Conservation (phyloP, 1,139 yeast species). For the Neolecta irregularis region DNA sequence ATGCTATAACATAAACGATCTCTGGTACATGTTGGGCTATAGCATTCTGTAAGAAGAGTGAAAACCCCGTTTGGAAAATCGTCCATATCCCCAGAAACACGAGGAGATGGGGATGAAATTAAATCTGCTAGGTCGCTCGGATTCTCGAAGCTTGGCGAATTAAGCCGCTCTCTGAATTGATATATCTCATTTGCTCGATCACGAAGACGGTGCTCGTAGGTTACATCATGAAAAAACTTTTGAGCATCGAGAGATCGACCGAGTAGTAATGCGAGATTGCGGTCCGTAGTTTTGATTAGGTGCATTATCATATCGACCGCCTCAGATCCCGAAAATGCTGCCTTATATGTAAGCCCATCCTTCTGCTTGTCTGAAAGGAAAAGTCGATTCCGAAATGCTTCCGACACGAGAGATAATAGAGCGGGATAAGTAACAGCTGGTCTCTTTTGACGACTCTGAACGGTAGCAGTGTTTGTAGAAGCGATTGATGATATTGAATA, state of each 20-base stretch:
- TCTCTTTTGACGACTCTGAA: constrained; percentile 33
- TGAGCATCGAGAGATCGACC: constrained; percentile 94
- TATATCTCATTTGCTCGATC: constrained; percentile 81
- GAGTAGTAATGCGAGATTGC: constrained; percentile 71
- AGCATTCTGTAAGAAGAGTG: constrained; percentile 82
- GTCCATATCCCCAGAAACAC: constrained; percentile 5
- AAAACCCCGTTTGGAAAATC: constrained; percentile 58
- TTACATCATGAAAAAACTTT: constrained; percentile 85
- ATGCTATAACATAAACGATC: constrained; percentile 82
- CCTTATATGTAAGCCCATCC: constrained; percentile 88
- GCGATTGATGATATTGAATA: constrained; percentile 28
- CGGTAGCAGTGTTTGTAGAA: no score
- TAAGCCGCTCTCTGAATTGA: constrained; percentile 45
- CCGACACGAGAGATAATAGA: constrained; percentile 68
- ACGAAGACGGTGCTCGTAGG: constrained; percentile 81
- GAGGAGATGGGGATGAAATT: constrained; percentile 5
- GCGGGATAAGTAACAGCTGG: constrained; percentile 86
- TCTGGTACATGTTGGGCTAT: constrained; percentile 89
- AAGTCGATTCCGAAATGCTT: constrained; percentile 55
- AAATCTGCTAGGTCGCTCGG: constrained; percentile 7
- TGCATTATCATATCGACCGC: constrained; percentile 81
- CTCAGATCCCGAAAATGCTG: constrained; percentile 85
- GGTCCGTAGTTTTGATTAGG: constrained; percentile 75
- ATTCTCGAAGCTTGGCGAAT: constrained; percentile 10
- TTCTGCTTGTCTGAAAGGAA: constrained; percentile 67